These are phyloP conservation scores for Tolypocladium sp. DNA, from an alignment of 2,329 filamentous ascomycete species.

Conservation along the genomic window DNA sequence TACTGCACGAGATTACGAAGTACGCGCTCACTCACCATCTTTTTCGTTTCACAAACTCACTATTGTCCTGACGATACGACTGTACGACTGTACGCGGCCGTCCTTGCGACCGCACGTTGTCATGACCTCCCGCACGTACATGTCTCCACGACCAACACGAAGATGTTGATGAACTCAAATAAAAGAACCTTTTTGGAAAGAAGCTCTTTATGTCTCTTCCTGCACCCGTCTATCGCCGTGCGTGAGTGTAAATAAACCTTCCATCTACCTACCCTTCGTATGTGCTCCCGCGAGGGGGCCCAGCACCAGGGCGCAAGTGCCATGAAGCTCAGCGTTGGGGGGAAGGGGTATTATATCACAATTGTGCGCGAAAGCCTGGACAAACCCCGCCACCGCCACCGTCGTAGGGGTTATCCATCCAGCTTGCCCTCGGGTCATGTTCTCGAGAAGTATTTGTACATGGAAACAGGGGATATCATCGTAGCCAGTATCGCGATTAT, in stretches of 20 bases:
- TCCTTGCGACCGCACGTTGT: neutral
- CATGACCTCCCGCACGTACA: neutral
- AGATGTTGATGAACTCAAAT: neutral
- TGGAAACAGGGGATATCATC: neutral
- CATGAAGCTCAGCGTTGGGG: neutral
- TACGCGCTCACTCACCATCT: neutral
- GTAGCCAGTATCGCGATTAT: neutral
- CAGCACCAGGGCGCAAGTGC: neutral
- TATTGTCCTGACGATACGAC: neutral
- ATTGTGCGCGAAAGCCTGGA: neutral
- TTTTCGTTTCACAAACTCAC: neutral
- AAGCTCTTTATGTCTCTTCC: neutral
- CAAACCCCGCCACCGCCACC: neutral
- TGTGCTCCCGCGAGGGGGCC: neutral
- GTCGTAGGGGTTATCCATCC: neutral
- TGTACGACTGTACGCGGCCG: neutral
- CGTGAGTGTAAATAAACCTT: neutral
- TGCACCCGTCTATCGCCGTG: neutral
- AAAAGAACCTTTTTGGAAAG: neutral
- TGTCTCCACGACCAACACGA: neutral
- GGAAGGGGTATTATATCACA: neutral
- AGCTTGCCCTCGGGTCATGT: neutral
- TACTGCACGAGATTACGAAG: neutral
- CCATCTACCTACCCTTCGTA: neutral
- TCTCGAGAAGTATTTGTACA: neutral